Base-by-base conservation (phyloP, 1,139 yeast genomes). In the Suzukiozyma palmioleophila region DNA sequence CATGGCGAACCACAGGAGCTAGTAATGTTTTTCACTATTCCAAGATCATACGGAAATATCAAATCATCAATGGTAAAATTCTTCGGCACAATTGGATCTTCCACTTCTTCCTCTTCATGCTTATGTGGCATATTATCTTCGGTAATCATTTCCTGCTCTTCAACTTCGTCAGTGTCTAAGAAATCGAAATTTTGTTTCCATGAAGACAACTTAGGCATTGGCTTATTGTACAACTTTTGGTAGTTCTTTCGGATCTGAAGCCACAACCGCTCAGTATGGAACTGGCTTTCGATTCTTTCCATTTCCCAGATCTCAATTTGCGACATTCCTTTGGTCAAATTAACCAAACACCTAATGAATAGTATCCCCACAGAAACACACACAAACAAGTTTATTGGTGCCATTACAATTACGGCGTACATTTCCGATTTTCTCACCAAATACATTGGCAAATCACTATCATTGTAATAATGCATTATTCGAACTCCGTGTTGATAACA, bases 291-390 rank as follows among this genome's bases (percentile, higher is more conserved):
- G 2, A 88, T 66, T 44, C 97, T 72, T 48, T 92, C 97, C 63
- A 73, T 64, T 52, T 92, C 97, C 98, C 98, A 92, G 2, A 75
- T 69, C 59, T 92, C 98, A 42, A 92, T 90, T 57, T 88, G 95
- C 2, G 97, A 81, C 75, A 79, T 83, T n/a, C 97, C 96, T 31
- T 69, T 66, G 2, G 75, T 51, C 47, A 79, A 66, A 52, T 82
- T 79, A 39, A 69, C 59, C 3, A 83, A 27, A 43, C 90, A 83
- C 45, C 96, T 71, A 2, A 81, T 42, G 22, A 81, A 66, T 41
- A 92, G 67, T 3, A 85, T 52, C 0, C 70, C 55, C 3, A 90
- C 75, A 0, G 89, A 69, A 18, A 79, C 53, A 25, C 75, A 59
- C 2, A 89, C 81, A 50, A 89, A 75, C 1, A 73, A 50, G 40